Conservation (phyloP, 345 rosid genomes). For the Boechera divaricarpa region DNA sequence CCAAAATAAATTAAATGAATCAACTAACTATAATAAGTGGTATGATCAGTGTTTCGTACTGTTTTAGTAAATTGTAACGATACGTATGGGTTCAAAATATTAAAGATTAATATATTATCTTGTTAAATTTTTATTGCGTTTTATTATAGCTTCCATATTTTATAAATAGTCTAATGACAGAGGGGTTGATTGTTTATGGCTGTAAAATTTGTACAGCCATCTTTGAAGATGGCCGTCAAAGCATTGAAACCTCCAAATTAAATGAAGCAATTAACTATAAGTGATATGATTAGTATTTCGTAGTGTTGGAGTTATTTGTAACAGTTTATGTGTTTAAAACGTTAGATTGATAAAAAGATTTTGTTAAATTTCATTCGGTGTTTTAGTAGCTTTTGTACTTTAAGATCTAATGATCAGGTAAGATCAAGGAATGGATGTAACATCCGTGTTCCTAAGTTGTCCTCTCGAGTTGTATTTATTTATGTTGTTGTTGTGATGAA, state of each 20-base stretch:
- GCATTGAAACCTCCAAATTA: background rate
- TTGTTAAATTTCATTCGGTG: too few species aligned
- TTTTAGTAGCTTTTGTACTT: background rate
- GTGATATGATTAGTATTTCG: background rate
- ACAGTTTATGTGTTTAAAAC: background rate
- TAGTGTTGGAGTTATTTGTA: background rate
- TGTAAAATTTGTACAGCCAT: background rate
- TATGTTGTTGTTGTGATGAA: too few species aligned
- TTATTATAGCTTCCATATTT: background rate
- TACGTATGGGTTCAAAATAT: background rate
- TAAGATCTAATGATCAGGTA: conserved; percentile 26
- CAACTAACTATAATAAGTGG: background rate
- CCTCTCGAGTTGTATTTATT: too few species aligned
- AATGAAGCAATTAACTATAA: background rate
- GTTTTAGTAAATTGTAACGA: background rate
- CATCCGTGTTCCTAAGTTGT: too few species aligned
- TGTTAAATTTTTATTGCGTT: background rate
- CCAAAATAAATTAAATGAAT: background rate
- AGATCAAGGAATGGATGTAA: conserved; percentile 36
- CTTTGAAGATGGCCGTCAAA: background rate
- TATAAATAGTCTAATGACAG: background rate
- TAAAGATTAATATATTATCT: background rate
- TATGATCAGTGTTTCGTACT: background rate
- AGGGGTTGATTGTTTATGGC: too few species aligned
- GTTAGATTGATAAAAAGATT: background rate